Evolutionary conservation across 78 protist species (phyloP).

Genomic region (Protostelium mycophagum): DNA sequence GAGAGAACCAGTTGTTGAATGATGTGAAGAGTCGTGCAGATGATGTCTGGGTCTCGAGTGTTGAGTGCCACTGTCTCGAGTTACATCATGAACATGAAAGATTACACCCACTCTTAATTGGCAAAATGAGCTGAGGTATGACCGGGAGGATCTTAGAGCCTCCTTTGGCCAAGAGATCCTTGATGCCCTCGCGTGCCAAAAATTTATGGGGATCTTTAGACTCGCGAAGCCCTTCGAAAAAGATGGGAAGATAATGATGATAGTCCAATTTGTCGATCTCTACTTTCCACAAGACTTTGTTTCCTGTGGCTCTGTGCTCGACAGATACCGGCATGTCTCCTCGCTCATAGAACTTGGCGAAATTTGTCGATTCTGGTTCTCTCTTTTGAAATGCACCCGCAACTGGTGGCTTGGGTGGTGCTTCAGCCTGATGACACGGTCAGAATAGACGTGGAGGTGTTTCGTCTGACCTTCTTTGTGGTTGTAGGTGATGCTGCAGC

Average conservation of each 20-base stretch:
- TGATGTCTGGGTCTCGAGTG: constrained; percentile 83
- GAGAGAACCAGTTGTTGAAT: constrained; percentile 80
- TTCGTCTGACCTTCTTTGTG: background rate
- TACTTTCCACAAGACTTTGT: constrained; percentile 79
- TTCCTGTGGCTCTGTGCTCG: constrained; percentile 61
- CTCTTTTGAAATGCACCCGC: background rate
- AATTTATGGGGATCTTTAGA: constrained; percentile 84
- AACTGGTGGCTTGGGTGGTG: background rate
- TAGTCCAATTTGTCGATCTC: constrained; percentile 86
- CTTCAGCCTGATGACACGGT: background rate
- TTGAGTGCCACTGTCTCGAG: constrained; percentile 67
- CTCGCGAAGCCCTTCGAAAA: constrained; percentile 93
- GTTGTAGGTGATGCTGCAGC: background rate
- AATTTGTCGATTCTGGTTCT: constrained; percentile 49
- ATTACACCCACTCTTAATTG: constrained; percentile 67
- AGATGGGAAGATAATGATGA: constrained; percentile 93
- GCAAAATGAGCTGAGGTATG: constrained; percentile 91
- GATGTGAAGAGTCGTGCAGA: constrained; percentile 74
- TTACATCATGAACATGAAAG: background rate
- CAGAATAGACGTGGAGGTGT: background rate
- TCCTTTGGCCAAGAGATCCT: constrained; percentile 72
- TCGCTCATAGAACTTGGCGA: constrained; percentile 85
- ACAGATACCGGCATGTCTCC: constrained; percentile 92
- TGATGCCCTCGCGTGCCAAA: constrained; percentile 79
- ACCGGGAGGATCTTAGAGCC: constrained; percentile 79